Evolutionary conservation across 176 grass and related monocot genomes (phyloP), one percentile per base, ranked within the genome.

Genomic region (Phoenix roebelenii): DNA sequence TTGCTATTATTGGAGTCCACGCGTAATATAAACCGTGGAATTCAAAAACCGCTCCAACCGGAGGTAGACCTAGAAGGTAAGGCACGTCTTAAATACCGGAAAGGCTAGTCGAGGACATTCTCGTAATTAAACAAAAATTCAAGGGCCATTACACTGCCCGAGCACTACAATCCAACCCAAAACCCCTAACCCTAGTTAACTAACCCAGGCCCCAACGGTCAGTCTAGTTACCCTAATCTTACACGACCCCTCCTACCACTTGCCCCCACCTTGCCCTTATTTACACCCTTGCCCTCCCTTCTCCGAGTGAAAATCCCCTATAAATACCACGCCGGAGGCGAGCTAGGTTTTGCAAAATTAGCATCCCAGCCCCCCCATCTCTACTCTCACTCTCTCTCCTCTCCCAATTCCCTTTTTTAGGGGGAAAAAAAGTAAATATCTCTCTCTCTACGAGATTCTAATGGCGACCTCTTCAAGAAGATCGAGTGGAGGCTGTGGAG

Each of bases 391-490:
- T 3, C 16, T 29, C 7, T 59, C 57, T 28, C 4, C 9, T 16
- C 65, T 12, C 35, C 10, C 35, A 12, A 1, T 12, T 44, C 7
- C 35, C 9, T 12, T 44, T 44, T 30, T 30, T 5, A 0, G 24
- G 24, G 24, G 3, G 1, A 3, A 25, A 25, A 25, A 25, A 25
- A 25, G 1, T 6, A 30, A 30, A 6, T 6, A 0, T 39, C 16
- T 55, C 5, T 4, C 26, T 48, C 51, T 22, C 15, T 56, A 20
- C 20, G 23, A 32, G 54, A 30, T 1, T 12, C 35, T 69, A 73
- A 72, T 82, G 58, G 54, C 70, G 39, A 20, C 58, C 4, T 22
- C 65, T n/a, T 66, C 85, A 0, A 75, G 61, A 30, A 57, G 77
- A 24, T 82, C 81, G 0, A 75, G 85, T 18, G 65, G 20, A 20